Evolutionary conservation across 805 yeast genomes (phyloP).

Genomic region (Metschnikowia santaceciliae): DNA sequence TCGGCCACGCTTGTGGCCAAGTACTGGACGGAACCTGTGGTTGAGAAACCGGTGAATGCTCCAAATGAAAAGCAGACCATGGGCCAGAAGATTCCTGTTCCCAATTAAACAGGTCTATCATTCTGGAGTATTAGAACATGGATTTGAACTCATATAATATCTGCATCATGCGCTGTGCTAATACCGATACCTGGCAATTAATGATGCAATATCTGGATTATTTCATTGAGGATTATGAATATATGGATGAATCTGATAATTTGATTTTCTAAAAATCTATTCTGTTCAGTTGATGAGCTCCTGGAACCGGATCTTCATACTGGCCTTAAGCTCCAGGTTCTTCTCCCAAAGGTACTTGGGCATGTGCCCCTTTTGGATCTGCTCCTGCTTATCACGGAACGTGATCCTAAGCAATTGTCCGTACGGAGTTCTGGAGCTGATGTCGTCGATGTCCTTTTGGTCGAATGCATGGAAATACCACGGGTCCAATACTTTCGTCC

Average conservation of each 20-base stretch:
- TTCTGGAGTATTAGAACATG: too few species aligned
- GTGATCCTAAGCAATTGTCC: conserved; percentile 3
- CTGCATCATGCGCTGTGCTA: too few species aligned
- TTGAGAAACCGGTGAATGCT: conserved; percentile 11
- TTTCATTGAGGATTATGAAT: too few species aligned
- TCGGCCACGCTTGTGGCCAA: conserved; percentile 14
- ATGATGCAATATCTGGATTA: too few species aligned
- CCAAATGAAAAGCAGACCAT: background rate
- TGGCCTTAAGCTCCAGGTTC: conserved; percentile 8
- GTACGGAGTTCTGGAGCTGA: background rate
- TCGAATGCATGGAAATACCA: conserved; percentile 29
- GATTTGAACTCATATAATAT: too few species aligned
- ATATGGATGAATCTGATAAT: too few species aligned
- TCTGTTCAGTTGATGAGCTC: conserved; percentile 5
- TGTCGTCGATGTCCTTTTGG: background rate
- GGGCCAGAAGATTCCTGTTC: background rate
- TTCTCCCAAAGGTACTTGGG: conserved; percentile 10
- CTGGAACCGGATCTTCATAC: conserved; percentile 13
- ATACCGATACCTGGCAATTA: too few species aligned
- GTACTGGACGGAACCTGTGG: conserved; percentile 18
- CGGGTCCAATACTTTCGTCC: conserved; percentile 48
- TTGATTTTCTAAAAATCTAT: too few species aligned
- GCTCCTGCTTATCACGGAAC: conserved; percentile 4
- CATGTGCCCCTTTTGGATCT: conserved; percentile 8
- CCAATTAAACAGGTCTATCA: background rate